Evolutionary conservation across 2,329 filamentous ascomycete genomes (phyloP), one percentile per base, ranked within the genome.

Genomic region (Alternaria gansuensis): DNA sequence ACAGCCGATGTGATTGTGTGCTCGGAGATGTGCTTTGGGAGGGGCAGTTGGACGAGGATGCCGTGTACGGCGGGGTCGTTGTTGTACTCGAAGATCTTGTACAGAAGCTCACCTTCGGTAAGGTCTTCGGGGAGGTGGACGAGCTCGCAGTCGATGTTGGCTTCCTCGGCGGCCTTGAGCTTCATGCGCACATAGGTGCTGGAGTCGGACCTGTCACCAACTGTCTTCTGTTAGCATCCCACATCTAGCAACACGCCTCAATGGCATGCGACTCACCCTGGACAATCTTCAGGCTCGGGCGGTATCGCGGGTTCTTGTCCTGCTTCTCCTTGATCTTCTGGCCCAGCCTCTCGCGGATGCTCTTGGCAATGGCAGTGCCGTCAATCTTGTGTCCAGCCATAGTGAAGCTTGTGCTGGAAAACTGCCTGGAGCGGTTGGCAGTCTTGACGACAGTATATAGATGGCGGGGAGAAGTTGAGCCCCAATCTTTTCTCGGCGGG

Each of bases 121-220:
- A 93, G 90, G 62, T 88, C 84, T 71, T 94, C 91, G 50, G 91
- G 88, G 72, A 93, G 91, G 75, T 94, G 91, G 68, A 96, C 83
- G 64, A 97, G 82, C 73, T 93, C 90, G 82, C 94, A 97, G 64
- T 86, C 84, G 75, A 99, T 97, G 74, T 92, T 92, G 74, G 93
- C 93, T 91, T 98, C 95, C 77, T 91, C 84, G 58, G 95, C 95
- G 67, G 95, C 95, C 85, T 97, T 99, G 75, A 97, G 83, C 84
- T 99, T 99, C 95, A 99, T 99, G 81, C 93, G 93, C 80, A 99
- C 94, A 90, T 99, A 99, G 51, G 94, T 98, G 74, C 91, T 90
- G 36, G 93, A 97, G 82, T 99, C 95, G 67, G 91, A 92, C 72
- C 95, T 89, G 78, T 93, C 90, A 76, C 93, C 95, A 69, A 99